A percentile compares a stretch with the other conserved stretches of the same genome.
These are phyloP conservation scores for Rosa multiflora DNA, from an alignment of 306 rosid genomes.

Conservation along the genomic window DNA sequence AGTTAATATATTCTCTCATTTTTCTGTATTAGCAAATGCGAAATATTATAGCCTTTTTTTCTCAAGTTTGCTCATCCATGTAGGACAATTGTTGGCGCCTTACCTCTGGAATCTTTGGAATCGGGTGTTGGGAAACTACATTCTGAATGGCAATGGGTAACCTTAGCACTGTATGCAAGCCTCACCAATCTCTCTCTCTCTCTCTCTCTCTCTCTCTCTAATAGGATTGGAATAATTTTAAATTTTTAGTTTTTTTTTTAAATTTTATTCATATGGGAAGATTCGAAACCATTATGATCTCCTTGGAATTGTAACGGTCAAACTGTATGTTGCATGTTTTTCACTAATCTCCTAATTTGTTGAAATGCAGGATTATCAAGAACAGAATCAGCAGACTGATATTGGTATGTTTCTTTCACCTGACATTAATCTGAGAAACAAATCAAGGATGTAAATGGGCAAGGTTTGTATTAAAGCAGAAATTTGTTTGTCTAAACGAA, in stretches of 20 bases:
- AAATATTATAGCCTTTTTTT: neutral
- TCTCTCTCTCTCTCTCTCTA: too few species aligned
- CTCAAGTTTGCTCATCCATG: constrained; percentile 16
- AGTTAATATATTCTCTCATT: neutral
- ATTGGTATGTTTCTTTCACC: constrained; percentile 30
- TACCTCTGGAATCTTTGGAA: constrained; percentile 14
- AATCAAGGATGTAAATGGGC: neutral
- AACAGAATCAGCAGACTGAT: constrained; percentile 32
- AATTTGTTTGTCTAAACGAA: neutral
- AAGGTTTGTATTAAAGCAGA: neutral
- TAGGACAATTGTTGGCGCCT: constrained; percentile 22
- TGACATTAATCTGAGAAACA: neutral
- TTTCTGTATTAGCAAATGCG: neutral
- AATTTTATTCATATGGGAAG: neutral
- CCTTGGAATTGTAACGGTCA: neutral
- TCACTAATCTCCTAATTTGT: constrained; percentile 7
- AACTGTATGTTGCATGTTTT: constrained; percentile 4
- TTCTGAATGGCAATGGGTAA: constrained; percentile 36
- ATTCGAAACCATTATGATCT: neutral
- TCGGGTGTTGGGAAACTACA: constrained; percentile 6
- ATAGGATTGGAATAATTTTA: neutral
- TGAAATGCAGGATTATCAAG: constrained; percentile 29
- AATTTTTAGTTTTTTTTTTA: too few species aligned
- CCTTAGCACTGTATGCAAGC: constrained; percentile 26
- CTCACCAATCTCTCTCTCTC: neutral